Percentiles rank a stretch among this genome's conserved stretches.
phyloP scores from a whole-genome alignment of 2,329 filamentous ascomycete genomes.

The Akanthomyces muscarius region DNA sequence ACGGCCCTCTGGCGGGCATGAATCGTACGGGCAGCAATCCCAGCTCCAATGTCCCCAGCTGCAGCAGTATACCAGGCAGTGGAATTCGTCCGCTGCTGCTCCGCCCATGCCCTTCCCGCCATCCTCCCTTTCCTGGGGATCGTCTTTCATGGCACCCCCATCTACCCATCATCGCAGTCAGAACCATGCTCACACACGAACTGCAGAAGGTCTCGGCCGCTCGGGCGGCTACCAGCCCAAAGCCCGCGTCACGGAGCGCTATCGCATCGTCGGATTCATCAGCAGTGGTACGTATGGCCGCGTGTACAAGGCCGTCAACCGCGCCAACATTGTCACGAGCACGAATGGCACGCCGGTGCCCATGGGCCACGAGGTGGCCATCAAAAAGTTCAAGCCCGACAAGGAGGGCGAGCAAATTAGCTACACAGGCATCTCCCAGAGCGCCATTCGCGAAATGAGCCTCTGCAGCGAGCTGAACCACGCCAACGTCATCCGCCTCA shows the following conservation, averaged over 20 bases:
- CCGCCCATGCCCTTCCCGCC: conserved; percentile 17
- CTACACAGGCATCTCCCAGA: conserved; percentile 97
- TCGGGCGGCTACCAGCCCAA: conserved; percentile 64
- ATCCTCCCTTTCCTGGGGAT: not conserved
- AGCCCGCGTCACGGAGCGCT: conserved; percentile 84
- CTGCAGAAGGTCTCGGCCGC: conserved; percentile 51
- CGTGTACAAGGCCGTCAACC: conserved; percentile 89
- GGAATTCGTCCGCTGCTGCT: not conserved
- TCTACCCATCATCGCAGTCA: not conserved
- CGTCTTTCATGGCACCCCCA: conserved; percentile 1
- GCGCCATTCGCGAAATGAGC: conserved; percentile 95
- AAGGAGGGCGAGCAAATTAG: conserved; percentile 94
- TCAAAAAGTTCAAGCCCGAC: conserved; percentile 99
- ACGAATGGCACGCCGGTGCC: conserved; percentile 18
- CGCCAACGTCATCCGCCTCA: conserved; percentile 81
- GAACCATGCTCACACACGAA: conserved; percentile 32
- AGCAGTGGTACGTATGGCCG: conserved; percentile 96
- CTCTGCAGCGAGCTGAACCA: conserved; percentile 89
- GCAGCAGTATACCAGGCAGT: not conserved
- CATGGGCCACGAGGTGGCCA: conserved; percentile 78
- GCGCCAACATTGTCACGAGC: conserved; percentile 28
- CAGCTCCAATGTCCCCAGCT: not conserved
- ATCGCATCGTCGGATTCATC: conserved; percentile 97
- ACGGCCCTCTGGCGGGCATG: not conserved
- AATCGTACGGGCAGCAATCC: not conserved